phyloP scores from a whole-genome alignment of 208 protist genomes.

The Crithidia thermophila region DNA sequence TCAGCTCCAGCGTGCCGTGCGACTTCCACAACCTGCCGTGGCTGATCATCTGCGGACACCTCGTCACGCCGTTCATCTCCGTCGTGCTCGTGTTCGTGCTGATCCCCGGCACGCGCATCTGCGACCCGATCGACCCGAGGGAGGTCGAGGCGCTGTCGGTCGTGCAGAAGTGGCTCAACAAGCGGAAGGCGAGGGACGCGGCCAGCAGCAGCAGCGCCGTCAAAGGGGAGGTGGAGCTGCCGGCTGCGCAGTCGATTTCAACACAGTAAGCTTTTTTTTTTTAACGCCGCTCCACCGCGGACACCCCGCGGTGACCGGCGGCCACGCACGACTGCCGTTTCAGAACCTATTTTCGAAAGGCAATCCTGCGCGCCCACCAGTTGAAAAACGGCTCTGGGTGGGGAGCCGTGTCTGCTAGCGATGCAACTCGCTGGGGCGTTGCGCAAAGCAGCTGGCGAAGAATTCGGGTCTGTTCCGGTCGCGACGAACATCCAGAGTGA shows the following conservation, averaged over 20 bases:
- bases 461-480: too few relatives aligned
- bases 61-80: conserved; percentile 44
- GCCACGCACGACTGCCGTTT: too few relatives aligned
- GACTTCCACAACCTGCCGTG: conserved; percentile 58
- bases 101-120: conserved; percentile 54
- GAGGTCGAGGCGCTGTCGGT: conserved; percentile 24
- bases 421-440: too few relatives aligned
- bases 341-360: too few relatives aligned
- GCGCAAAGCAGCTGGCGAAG: too few relatives aligned
- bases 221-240: background rate
- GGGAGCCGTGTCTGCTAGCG: too few relatives aligned
- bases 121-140: conserved; percentile 40
- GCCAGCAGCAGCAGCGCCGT: background rate
- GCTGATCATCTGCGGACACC: conserved; percentile 57
- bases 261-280: background rate
- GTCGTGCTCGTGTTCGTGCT: conserved; percentile 59
- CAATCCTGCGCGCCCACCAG: too few relatives aligned
- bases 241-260: background rate
- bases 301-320: too few relatives aligned
- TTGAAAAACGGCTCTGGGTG: too few relatives aligned
- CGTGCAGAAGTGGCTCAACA: conserved; percentile 21
- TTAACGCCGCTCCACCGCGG: too few relatives aligned
- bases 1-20: conserved; percentile 42
- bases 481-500: too few relatives aligned
- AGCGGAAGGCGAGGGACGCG: background rate